Base-by-base conservation (phyloP, 768 basidiomycete genomes). In the Suillus subalutaceus region DNA sequence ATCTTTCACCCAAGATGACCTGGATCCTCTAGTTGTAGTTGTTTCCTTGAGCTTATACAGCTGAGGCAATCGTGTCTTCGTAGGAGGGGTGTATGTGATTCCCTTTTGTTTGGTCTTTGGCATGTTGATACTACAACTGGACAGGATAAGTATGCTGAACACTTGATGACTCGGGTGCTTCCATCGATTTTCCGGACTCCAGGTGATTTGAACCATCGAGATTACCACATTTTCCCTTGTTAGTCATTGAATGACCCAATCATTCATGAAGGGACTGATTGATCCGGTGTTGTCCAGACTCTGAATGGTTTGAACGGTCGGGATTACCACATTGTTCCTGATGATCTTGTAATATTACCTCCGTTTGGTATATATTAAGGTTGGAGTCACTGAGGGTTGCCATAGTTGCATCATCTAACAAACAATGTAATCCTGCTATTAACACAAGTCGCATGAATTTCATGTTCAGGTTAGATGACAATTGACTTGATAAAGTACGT, bases 1-100 rank as follows among this genome's bases (percentile, higher is more conserved):
- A 32, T 53, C 52, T 53, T 53, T 53, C 30, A 53, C 52, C 52
- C 30, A 53, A 53, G 52, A 53, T 53, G 30, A 53, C 16, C 15
- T 53, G 16, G 52, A 53, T 53, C 52, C 52, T 53, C 52, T 53
- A 15, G 30, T 30, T 18, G 52, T 53, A 32, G 30, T 53, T 18
- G 30, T 53, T 30, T 32, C 52, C 30, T 53, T 32, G 52, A 53
- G 52, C 30, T 53, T 53, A 53, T 53, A 53, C 15, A 53, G 30
- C 52, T 53, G 52, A 53, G 52, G 52, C 52, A 32, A 53, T 32
- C 2, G 16, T 32, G 30, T 53, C 52, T 53, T 53, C 8, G 2
- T 32, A 15, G 52, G 30, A 53, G 52, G 52, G 30, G 52, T 53
- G 30, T 53, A 53, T 53, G 16, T 15, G 15, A 53, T 32, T 30